phyloP scores from a whole-genome alignment of 169 alveolate species.

The Plasmodium ovale region DNA sequence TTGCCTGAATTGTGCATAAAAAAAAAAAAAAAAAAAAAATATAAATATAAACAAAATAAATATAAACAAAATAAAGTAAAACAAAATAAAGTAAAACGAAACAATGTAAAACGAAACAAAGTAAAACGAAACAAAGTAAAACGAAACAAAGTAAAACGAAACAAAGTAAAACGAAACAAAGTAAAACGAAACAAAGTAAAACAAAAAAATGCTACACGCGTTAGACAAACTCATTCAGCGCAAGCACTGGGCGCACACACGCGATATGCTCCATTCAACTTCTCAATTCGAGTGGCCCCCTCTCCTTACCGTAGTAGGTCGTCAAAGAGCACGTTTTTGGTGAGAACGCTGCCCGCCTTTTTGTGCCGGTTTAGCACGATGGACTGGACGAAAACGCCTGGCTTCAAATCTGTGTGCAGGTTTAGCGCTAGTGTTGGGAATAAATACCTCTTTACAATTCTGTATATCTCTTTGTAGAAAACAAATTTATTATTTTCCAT shows the following conservation, averaged over 20 bases:
- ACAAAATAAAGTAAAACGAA: too few relatives aligned
- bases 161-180: too few relatives aligned
- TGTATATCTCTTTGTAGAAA: constrained; percentile 25
- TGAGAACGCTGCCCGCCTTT: constrained; percentile 4
- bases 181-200: too few relatives aligned
- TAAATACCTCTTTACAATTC: constrained; percentile 14
- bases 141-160: too few relatives aligned
- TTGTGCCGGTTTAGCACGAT: constrained; percentile 22
- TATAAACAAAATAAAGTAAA: not conserved
- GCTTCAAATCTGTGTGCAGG: constrained; percentile 18
- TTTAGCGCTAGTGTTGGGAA: constrained; percentile 55
- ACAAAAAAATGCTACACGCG: too few relatives aligned
- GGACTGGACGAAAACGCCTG: constrained; percentile 44
- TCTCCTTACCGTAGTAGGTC: constrained; percentile 31
- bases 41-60: not conserved
- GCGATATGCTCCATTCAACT: too few relatives aligned
- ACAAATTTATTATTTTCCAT: not conserved
- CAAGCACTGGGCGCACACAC: too few relatives aligned
- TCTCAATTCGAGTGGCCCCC: not conserved
- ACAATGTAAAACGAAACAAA: too few relatives aligned
- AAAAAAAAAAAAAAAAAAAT: not conserved
- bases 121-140: too few relatives aligned
- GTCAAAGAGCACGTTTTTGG: constrained; percentile 15
- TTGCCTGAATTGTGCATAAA: constrained; percentile 25
- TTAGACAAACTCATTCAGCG: too few relatives aligned